Percentiles rank a stretch among this genome's conserved stretches.
phyloP scores from a whole-genome alignment of 2,329 filamentous ascomycete species.

The Colletotrichum nymphaeae region DNA sequence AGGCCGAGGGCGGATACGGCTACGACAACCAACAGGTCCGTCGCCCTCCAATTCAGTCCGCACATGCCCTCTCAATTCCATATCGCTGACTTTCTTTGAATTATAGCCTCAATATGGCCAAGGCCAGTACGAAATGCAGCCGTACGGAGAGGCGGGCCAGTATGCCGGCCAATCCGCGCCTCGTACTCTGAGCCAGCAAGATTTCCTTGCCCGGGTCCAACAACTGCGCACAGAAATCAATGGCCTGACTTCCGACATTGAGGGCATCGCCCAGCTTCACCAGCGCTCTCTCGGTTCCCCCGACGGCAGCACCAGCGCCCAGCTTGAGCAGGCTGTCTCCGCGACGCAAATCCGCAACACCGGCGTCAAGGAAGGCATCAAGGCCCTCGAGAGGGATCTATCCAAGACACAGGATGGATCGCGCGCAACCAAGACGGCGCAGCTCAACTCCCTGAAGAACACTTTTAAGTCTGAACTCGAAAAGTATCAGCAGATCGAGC shows the following conservation, averaged over 20 bases:
- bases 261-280: slow-evolving; percentile 76
- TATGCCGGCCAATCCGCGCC: slow-evolving; percentile 38
- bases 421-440: slow-evolving; percentile 75
- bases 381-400: slow-evolving; percentile 78
- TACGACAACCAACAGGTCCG: slow-evolving; percentile 55
- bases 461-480: slow-evolving; percentile 79
- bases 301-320: slow-evolving; percentile 64
- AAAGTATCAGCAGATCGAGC: slow-evolving; percentile 78
- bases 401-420: slow-evolving; percentile 69
- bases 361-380: slow-evolving; percentile 83
- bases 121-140: slow-evolving; percentile 66
- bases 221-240: slow-evolving; percentile 76
- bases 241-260: slow-evolving; percentile 73
- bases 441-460: slow-evolving; percentile 76
- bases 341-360: slow-evolving; percentile 79
- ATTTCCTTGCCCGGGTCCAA: slow-evolving; percentile 76
- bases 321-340: slow-evolving; percentile 75
- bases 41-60: slow-evolving; percentile 30
- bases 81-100: not conserved
- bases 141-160: slow-evolving; percentile 53
- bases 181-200: slow-evolving; percentile 65
- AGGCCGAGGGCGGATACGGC: slow-evolving; percentile 59
- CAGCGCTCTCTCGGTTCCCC: slow-evolving; percentile 77
- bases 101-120: slow-evolving; percentile 41
- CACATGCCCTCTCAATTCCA: not conserved